Evolutionary conservation across 2,329 filamentous ascomycete genomes (phyloP), one percentile per base, ranked within the genome.

Genomic region (Xylariaceae sp.): DNA sequence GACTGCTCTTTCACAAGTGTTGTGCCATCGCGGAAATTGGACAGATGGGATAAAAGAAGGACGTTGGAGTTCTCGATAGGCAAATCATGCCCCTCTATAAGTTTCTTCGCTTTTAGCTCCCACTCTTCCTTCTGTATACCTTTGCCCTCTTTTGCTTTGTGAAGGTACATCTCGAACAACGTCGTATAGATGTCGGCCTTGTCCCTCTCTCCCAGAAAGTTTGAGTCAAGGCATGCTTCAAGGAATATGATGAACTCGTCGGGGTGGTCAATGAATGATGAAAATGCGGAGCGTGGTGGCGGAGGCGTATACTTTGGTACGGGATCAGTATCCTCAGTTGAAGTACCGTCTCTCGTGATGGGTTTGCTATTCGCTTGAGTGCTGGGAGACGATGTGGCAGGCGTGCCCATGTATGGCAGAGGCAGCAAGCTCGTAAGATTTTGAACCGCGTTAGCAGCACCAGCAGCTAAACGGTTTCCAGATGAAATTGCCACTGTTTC

Each of bases 111-210:
- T 72, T 95, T 97, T 49, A 81, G 81, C 71, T 97, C 91, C 93
- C 94, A 99, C 64, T 88, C 83, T 67, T 88, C 83, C 64, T 88
- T 86, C 71, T 73, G 74, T 51, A 80, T 78, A 8, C 87, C 87
- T 68, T 87, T 89, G 69, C 88, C 88, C 59, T 87, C 84, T 60
- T 86, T 88, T 18, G 93, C 89, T 68, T 92, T 94, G 73, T 96
- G 89, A 7, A 99, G 79, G 71, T 97, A 99, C 89, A 99, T 97
- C 74, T 99, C 95, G 70, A 99, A 97, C 11, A 99, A 74, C 0
- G 95, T 97, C 0, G 93, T 97, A 70, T 94, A 94, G 13, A 99
- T 80, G 72, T 99, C 95, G 1, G 88, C 83, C 64, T 86, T 89
- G 71, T 97, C 89, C 7, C 85, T 82, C 42, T 89, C 80, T 17